Conservation (phyloP, 2,329 filamentous ascomycete species). For the Colletotrichum scovillei region DNA sequence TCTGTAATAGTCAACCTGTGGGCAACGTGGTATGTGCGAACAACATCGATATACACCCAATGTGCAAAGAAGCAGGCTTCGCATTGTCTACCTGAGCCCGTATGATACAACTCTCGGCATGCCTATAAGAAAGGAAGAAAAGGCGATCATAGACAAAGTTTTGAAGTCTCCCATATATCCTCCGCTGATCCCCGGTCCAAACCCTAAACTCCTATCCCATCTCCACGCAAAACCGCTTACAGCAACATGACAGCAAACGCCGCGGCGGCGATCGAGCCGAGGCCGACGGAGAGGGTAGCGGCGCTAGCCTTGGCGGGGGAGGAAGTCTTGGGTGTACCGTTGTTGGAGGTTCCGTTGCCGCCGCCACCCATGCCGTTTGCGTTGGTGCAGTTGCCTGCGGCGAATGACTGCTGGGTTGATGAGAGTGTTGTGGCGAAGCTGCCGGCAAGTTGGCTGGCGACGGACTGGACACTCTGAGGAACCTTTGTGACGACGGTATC, state of each 20-base stretch:
- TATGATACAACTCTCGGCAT: constrained; percentile 27
- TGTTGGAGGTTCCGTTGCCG: constrained; percentile 11
- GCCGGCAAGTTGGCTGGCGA: constrained; percentile 42
- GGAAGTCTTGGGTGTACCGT: background rate
- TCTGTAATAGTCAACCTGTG: too few species aligned
- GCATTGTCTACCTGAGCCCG: constrained; percentile 29
- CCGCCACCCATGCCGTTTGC: constrained; percentile 38
- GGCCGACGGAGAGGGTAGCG: constrained; percentile 1
- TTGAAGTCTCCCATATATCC: background rate
- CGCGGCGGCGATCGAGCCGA: constrained; percentile 16
- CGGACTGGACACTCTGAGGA: constrained; percentile 41
- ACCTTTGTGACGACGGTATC: constrained; percentile 45
- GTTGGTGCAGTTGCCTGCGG: constrained; percentile 42
- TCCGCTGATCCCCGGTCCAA: background rate
- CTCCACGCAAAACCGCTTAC: background rate
- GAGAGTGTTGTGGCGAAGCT: constrained; percentile 40
- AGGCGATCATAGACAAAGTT: constrained; percentile 12
- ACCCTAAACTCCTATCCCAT: background rate
- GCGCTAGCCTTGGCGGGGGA: constrained; percentile 12
- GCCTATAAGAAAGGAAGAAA: background rate
- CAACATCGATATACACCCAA: background rate
- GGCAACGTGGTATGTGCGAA: too few species aligned
- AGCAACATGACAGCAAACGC: constrained; percentile 21
- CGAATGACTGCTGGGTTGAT: constrained; percentile 41
- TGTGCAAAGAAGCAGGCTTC: constrained; percentile 16